These are phyloP conservation scores for Ascochyta clinopodiicola DNA, from an alignment of 2,329 filamentous ascomycete species.

Conservation along the genomic window DNA sequence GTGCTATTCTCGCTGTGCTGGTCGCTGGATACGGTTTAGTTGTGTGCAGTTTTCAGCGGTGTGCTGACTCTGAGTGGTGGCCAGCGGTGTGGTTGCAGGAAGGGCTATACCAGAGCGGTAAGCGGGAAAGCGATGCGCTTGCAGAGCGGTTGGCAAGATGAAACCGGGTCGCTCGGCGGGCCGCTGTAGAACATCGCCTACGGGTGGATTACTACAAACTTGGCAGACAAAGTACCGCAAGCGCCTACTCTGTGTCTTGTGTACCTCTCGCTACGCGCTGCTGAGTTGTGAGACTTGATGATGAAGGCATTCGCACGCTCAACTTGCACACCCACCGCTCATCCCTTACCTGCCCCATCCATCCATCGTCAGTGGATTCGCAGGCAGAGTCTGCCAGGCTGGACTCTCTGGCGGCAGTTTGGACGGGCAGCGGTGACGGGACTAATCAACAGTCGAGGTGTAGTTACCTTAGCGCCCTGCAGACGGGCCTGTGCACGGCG, in stretches of 20 bases:
- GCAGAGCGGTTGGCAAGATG: slow-evolving; percentile 46
- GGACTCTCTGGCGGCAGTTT: slow-evolving; percentile 38
- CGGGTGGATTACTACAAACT: slow-evolving; percentile 9
- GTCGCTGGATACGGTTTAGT: slow-evolving; percentile 11
- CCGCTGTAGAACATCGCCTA: slow-evolving; percentile 17
- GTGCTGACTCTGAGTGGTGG: slow-evolving; percentile 36
- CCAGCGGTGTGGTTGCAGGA: slow-evolving; percentile 31
- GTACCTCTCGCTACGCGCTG: slow-evolving; percentile 3
- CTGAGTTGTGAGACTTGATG: not conserved
- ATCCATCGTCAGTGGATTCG: slow-evolving; percentile 1
- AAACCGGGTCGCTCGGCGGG: slow-evolving; percentile 38
- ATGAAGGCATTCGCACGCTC: not conserved
- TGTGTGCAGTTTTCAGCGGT: slow-evolving; percentile 18
- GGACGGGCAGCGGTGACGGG: slow-evolving; percentile 32
- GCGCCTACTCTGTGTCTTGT: slow-evolving; percentile 16
- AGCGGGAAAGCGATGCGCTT: slow-evolving; percentile 42
- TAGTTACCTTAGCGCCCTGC: slow-evolving; percentile 39
- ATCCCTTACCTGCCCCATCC: slow-evolving; percentile 9
- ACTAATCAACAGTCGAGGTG: slow-evolving; percentile 42
- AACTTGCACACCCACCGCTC: slow-evolving; percentile 3
- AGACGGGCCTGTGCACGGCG: slow-evolving; percentile 25
- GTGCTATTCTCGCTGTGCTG: slow-evolving; percentile 30
- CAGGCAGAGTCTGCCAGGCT: slow-evolving; percentile 8
- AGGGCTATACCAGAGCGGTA: slow-evolving; percentile 28
- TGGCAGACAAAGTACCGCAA: slow-evolving; percentile 11